Evolutionary conservation across 495 filamentous ascomycete species (phyloP), one percentile per base, ranked within the genome.

Genomic region (Penicillium canescens): DNA sequence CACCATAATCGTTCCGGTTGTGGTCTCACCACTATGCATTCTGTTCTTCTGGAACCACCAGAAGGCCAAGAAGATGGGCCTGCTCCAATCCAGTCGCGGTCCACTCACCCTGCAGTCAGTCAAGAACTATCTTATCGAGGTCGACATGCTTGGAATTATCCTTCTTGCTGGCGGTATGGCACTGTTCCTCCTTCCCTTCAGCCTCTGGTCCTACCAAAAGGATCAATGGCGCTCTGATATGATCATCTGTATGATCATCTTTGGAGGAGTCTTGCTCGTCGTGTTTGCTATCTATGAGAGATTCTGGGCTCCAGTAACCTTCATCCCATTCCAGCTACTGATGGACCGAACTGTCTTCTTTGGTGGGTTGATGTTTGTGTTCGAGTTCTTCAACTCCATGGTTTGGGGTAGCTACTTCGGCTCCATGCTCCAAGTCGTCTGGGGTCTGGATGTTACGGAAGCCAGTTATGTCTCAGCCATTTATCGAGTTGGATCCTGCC

Each of bases 351-450:
- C 82, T 37, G 77, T 87, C 31, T 55, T 85, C 2, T 58, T 86
- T 0, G 79, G 78, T 4, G 78, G 79, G 11, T 78, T 73, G 36
- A 50, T 84, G 14, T 65, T 86, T 4, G 67, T 77, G 20, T 68
- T 66, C 18, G 61, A 63, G 3, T 65, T 85, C n/a, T 81, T 83
- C 55, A 59, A 85, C 60, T 79, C 73, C 12, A 50, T 45, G 41
- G 43, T 54, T 41, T 61, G 58, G 58, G 54, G 49, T 55, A 69
- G 63, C 46, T 84, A 78, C 62, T 85, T 86, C 67, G 64, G 60
- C 47, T 87, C 82, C 14, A 85, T 82, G 66, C 72, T 90, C 3
- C 84, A 86, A 69, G 86, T 86, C 12, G 85, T 90, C 45, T 76
- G 81, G 61, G 66, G 67, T 20, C 71, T 86, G 3, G 70, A 52